Evolutionary conservation across 2,329 filamentous ascomycete genomes (phyloP).

Genomic region (Parastagonospora nodorum): DNA sequence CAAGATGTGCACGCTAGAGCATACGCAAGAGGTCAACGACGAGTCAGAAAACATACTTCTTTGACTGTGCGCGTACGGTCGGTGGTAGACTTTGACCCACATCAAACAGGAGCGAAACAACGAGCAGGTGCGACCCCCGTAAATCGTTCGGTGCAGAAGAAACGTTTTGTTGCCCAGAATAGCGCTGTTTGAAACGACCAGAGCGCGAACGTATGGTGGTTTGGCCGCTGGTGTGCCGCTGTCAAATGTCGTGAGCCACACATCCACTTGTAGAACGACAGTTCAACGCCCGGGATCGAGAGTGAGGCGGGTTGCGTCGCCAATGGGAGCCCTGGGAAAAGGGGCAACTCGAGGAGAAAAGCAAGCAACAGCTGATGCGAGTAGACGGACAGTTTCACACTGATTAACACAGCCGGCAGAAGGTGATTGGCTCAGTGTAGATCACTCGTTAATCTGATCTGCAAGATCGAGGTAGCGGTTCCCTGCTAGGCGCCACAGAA

Average conservation of each 20-base stretch:
- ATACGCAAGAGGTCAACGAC: slow-evolving; percentile 14
- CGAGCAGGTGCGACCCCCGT: neutral
- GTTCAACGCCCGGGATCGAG: slow-evolving; percentile 9
- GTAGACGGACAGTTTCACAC: slow-evolving; percentile 35
- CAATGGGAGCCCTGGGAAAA: slow-evolving; percentile 17
- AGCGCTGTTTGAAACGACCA: slow-evolving; percentile 16
- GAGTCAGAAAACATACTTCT: slow-evolving; percentile 16
- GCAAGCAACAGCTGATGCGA: slow-evolving; percentile 20
- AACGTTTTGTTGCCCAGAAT: neutral
- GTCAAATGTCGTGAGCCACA: slow-evolving; percentile 26
- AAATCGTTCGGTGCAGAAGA: neutral
- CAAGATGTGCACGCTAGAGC: slow-evolving; percentile 14
- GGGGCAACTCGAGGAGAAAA: slow-evolving; percentile 19
- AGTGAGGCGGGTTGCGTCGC: slow-evolving; percentile 17
- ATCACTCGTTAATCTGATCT: slow-evolving; percentile 45
- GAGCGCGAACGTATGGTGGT: slow-evolving; percentile 16
- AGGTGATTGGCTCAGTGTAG: slow-evolving; percentile 35
- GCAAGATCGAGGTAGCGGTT: slow-evolving; percentile 31
- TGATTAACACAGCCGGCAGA: slow-evolving; percentile 16
- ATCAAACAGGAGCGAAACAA: slow-evolving; percentile 6
- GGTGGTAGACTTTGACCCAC: neutral
- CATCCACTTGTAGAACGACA: slow-evolving; percentile 13
- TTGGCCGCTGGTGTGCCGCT: slow-evolving; percentile 32
- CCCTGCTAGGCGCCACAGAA: slow-evolving; percentile 20
- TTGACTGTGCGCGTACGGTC: slow-evolving; percentile 6